Conservation (phyloP, 2,329 filamentous ascomycete genomes). For the Metarhizium humberi region DNA sequence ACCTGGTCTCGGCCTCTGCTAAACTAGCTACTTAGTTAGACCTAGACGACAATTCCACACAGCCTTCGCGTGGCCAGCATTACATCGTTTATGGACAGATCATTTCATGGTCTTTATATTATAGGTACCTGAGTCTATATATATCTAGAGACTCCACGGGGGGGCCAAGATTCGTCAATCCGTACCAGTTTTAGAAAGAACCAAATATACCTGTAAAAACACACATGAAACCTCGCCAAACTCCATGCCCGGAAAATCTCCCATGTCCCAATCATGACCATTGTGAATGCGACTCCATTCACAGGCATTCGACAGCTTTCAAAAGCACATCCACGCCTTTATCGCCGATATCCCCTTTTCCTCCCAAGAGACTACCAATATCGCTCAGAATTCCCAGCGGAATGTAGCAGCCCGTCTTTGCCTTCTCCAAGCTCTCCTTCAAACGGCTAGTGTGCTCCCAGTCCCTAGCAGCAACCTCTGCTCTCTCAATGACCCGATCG, state of each 20-base stretch:
- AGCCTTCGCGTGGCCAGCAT: neutral
- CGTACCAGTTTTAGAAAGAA: neutral
- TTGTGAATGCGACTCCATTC: slow-evolving; percentile 6
- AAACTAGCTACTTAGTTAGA: too few species aligned
- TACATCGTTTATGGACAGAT: neutral
- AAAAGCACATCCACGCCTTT: slow-evolving; percentile 50
- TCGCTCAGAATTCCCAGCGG: slow-evolving; percentile 84
- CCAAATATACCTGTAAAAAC: neutral
- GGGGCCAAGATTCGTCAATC: neutral
- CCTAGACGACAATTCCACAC: too few species aligned
- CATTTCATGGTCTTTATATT: neutral
- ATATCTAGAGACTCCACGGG: neutral
- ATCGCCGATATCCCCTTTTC: slow-evolving; percentile 38
- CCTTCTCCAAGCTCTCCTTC: slow-evolving; percentile 78
- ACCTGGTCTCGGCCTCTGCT: neutral
- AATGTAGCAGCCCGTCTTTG: slow-evolving; percentile 70
- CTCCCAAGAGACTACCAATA: slow-evolving; percentile 66
- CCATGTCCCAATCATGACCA: neutral
- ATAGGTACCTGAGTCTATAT: neutral
- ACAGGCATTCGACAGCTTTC: slow-evolving; percentile 51
- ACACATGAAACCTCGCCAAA: neutral
- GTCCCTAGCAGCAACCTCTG: slow-evolving; percentile 78
- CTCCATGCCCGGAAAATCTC: neutral
- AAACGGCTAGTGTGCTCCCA: slow-evolving; percentile 94
- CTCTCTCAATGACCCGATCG: slow-evolving; percentile 68